phyloP scores from a whole-genome alignment of 2,329 filamentous ascomycete species.

The Diaporthe sp. region DNA sequence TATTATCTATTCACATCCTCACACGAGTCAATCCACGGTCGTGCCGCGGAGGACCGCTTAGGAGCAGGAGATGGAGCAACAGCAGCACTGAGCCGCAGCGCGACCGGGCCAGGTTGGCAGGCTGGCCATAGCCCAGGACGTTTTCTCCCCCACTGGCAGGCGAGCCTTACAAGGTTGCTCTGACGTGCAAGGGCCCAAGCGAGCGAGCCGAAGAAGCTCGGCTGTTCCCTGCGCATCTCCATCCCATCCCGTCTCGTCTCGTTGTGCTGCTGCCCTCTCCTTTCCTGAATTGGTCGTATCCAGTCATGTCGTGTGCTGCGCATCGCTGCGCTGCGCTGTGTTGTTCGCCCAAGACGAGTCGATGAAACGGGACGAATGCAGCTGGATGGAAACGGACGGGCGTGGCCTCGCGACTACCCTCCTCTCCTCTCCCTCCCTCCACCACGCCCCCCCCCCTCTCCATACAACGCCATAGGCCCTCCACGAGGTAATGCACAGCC shows the following conservation, averaged over 20 bases:
- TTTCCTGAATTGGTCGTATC: slow-evolving; percentile 20
- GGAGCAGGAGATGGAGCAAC: neutral
- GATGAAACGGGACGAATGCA: slow-evolving; percentile 29
- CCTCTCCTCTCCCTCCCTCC: neutral
- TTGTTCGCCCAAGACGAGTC: slow-evolving; percentile 20
- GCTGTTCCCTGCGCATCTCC: slow-evolving; percentile 8
- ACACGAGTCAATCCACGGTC: slow-evolving; percentile 14
- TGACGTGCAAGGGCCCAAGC: slow-evolving; percentile 28
- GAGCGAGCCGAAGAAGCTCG: slow-evolving; percentile 18
- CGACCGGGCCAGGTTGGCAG: slow-evolving; percentile 5
- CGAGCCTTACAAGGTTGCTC: slow-evolving; percentile 18
- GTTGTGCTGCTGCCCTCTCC: slow-evolving; percentile 1
- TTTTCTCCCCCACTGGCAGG: neutral
- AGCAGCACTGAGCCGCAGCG: neutral
- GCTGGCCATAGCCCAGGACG: neutral
- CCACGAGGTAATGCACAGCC: neutral
- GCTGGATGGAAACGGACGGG: slow-evolving; percentile 17
- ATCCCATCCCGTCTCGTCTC: slow-evolving; percentile 10
- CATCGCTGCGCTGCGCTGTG: neutral
- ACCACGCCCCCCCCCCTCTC: neutral
- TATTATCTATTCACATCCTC: neutral
- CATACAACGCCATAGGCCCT: neutral
- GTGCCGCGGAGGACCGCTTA: neutral
- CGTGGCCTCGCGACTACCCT: neutral
- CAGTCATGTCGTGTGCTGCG: neutral